These are phyloP conservation scores for Pezizomycotina sp. DNA, from an alignment of 2,329 filamentous ascomycete genomes.

Conservation along the genomic window DNA sequence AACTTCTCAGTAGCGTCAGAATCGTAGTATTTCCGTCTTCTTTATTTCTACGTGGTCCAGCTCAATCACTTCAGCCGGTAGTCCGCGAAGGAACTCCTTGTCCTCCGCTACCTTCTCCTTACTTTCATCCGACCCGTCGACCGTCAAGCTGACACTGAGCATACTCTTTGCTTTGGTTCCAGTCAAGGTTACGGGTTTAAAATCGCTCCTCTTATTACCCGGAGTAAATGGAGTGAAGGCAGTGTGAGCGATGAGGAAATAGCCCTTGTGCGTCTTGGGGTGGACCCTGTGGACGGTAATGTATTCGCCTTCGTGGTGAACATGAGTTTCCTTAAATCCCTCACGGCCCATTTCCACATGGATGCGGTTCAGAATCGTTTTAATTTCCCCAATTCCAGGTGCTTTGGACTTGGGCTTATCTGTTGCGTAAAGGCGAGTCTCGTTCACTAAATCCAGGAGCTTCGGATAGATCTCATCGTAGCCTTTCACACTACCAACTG, in stretches of 20 bases:
- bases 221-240: conserved; percentile 79
- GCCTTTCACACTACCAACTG: conserved; percentile 90
- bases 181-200: conserved; percentile 61
- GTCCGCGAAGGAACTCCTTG: conserved; percentile 53
- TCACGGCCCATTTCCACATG: conserved; percentile 93
- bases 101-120: conserved; percentile 50
- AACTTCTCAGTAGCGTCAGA: conserved; percentile 72
- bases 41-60: conserved; percentile 56
- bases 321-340: conserved; percentile 84
- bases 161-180: conserved; percentile 75
- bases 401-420: conserved; percentile 30
- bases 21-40: conserved; percentile 55
- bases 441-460: conserved; percentile 80
- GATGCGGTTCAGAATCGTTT: conserved; percentile 85
- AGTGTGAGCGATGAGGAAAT: conserved; percentile 90
- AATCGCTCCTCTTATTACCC: conserved; percentile 63
- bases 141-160: conserved; percentile 82
- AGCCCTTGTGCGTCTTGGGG: conserved; percentile 77
- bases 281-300: conserved; percentile 93
- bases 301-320: conserved; percentile 91
- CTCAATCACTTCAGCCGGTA: conserved; percentile 50
- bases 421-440: conserved; percentile 60
- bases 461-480: conserved; percentile 94
- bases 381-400: conserved; percentile 74
- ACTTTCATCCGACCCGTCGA: conserved; percentile 58